Base-by-base conservation (phyloP, 106 monocot genomes). In the Amphibolis antarctica region DNA sequence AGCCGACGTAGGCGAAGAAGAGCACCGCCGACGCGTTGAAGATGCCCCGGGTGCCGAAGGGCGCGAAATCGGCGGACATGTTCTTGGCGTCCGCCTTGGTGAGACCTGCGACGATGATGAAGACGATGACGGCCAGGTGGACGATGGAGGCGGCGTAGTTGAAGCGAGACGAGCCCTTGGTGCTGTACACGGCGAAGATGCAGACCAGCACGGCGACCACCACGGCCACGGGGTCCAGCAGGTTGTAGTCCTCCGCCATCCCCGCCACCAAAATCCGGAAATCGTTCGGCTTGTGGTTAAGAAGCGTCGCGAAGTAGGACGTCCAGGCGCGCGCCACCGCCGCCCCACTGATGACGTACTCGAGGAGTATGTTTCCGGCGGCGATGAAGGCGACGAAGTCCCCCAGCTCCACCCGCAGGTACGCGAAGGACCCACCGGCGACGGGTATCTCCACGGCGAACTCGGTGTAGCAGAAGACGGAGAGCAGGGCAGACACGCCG, bases 381-480 rank as follows among this genome's bases (percentile, higher is more conserved):
- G 80, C 92, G 69, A 93, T 81, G 82, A 85, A 88, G 15, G 92
- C 92, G 46, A 85, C 22, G 78, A 93, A 93, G 76, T 93, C 92
- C 12, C 92, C 92, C 3, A 93, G 85, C 71, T 93, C 92, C 21
- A 93, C 88, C 0, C 92, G 80, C 4, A 93, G 69, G 78, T 93
- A 93, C 12, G 93, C 88, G 48, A 93, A 93, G 11, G 88, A 93
- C 0, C 93, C 93, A 77, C 83, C 88, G 46, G 89, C 85, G 21
- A 85, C 82, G 23, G 85, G 89, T 53, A 90, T 85, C 59, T 90
- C 89, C 19, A 90, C 85, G 53, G 89, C 89, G 69, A 90, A 90
- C 74, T 90, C 89, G 45, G 89, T 90, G 74, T 90, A 90, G 65
- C 89, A 85, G 71, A 85, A 85, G 46, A 89, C 89, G 44, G 89